phyloP scores from a whole-genome alignment of 805 yeast species.

The Wickerhamiella galacta region DNA sequence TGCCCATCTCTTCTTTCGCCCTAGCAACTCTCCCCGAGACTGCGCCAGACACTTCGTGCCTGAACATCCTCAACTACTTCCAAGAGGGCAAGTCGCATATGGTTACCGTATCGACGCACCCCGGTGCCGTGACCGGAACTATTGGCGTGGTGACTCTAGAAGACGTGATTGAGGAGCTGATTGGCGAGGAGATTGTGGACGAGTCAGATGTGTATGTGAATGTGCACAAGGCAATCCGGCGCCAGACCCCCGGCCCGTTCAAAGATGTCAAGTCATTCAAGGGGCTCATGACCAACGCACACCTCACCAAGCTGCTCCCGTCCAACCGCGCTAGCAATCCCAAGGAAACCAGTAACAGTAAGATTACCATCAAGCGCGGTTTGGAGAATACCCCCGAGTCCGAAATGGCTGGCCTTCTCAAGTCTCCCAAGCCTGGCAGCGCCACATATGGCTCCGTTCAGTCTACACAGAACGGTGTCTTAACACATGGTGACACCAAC shows the following conservation, averaged over 20 bases:
- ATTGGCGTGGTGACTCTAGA: conserved; percentile 84
- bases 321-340: conserved; percentile 54
- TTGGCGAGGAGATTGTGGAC: conserved; percentile 95
- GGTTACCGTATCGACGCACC: conserved; percentile 78
- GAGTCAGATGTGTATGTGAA: conserved; percentile 90
- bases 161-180: conserved; percentile 94
- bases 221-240: conserved; percentile 68
- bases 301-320: conserved; percentile 10
- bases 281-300: conserved; percentile 3
- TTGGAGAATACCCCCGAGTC: too few relatives aligned
- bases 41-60: conserved; percentile 74
- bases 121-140: conserved; percentile 72
- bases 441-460: too few relatives aligned
- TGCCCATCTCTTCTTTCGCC: conserved; percentile 86
- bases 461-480: background rate
- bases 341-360: conserved; percentile 39
- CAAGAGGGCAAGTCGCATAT: conserved; percentile 97
- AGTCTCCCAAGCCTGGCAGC: too few relatives aligned
- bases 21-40: conserved; percentile 95
- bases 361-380: conserved; percentile 42
- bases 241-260: conserved; percentile 27
- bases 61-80: conserved; percentile 85
- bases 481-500: conserved; percentile 2
- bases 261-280: conserved; percentile 6
- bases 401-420: too few relatives aligned